Conservation (phyloP, 2,329 filamentous ascomycete genomes). For the Monosporascus cannonballus region DNA sequence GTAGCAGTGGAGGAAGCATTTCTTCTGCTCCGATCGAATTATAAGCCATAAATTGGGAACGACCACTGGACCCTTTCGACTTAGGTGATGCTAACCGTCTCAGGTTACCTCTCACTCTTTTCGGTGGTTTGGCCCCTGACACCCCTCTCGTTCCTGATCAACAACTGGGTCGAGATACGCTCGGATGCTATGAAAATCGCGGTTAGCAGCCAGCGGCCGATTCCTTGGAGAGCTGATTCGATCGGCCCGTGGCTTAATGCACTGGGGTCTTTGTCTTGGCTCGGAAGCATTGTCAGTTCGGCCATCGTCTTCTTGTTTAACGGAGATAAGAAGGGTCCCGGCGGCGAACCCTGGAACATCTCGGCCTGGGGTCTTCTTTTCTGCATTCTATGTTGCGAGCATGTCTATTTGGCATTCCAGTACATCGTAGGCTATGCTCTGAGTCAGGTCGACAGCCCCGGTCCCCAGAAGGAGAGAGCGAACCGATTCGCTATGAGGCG, state of each 20-base stretch:
- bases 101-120: conserved; percentile 84
- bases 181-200: conserved; percentile 94
- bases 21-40: no score
- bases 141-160: conserved; percentile 79
- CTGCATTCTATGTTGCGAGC: conserved; percentile 79
- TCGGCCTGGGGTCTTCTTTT: conserved; percentile 76
- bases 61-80: no score
- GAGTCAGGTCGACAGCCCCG: conserved; percentile 76
- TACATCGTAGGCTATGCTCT: conserved; percentile 67
- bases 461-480: conserved; percentile 75
- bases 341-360: conserved; percentile 63
- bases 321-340: conserved; percentile 57
- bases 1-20: no score
- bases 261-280: conserved; percentile 85
- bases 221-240: conserved; percentile 83
- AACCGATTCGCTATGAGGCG: conserved; percentile 79
- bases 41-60: no score
- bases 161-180: conserved; percentile 94
- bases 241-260: conserved; percentile 90
- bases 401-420: conserved; percentile 78
- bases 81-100: not conserved
- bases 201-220: conserved; percentile 79
- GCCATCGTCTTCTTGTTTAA: conserved; percentile 88
- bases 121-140: conserved; percentile 95
- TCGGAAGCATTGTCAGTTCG: conserved; percentile 81